A percentile compares a stretch with the other conserved stretches of the same genome.
These are phyloP conservation scores for Stentor coeruleus DNA, from an alignment of 73 alveolate genomes.

Conservation along the genomic window DNA sequence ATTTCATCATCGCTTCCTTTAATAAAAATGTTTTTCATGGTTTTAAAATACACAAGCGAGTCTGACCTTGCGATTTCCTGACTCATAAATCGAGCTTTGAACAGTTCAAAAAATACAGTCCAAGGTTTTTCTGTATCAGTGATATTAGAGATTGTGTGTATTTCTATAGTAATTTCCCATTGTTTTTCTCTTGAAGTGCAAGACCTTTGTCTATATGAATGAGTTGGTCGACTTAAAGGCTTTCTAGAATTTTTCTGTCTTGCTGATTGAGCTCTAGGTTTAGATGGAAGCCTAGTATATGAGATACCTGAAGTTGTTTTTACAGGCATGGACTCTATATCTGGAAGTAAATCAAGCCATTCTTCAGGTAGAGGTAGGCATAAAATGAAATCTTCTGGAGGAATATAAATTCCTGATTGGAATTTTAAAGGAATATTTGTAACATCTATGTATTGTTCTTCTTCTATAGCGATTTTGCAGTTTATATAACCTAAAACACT, in stretches of 20 bases:
- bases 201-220: background rate
- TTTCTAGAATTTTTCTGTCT: background rate
- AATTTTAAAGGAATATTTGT: background rate
- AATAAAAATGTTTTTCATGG: background rate
- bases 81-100: background rate
- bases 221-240: background rate
- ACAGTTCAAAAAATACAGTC: background rate
- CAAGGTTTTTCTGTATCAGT: background rate
- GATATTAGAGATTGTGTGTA: background rate
- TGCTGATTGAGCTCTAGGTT: slow-evolving; percentile 22
- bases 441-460: slow-evolving; percentile 1
- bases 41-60: background rate
- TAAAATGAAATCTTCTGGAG: slow-evolving; percentile 26
- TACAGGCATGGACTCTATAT: background rate
- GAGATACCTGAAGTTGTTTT: background rate
- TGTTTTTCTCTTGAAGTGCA: background rate
- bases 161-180: background rate
- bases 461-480: slow-evolving; percentile 22
- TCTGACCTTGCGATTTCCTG: slow-evolving; percentile 6
- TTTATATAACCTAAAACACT: slow-evolving; percentile 17
- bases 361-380: slow-evolving; percentile 25
- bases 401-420: background rate
- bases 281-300: background rate
- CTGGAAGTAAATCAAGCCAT: slow-evolving; percentile 26
- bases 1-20: background rate